Percentiles rank a stretch among this genome's conserved stretches.
These are phyloP conservation scores for Perkinsus marinus DNA, from an alignment of 169 alveolate species.

Conservation along the genomic window DNA sequence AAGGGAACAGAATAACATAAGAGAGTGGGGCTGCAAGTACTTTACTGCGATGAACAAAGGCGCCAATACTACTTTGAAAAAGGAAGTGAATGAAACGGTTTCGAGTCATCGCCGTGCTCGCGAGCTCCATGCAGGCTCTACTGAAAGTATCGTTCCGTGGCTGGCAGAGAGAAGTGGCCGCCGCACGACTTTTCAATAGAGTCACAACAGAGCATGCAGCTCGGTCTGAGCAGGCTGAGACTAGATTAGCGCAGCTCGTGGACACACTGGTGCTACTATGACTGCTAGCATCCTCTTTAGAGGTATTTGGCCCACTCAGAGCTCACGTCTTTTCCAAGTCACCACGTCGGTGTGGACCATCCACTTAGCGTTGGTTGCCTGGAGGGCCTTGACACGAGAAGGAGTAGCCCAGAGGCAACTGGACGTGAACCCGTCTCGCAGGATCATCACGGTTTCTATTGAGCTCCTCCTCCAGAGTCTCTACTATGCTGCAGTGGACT, in stretches of 20 bases:
- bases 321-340: not conserved
- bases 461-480: not conserved
- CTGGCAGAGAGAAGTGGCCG: not conserved
- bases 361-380: not conserved
- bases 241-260: not conserved
- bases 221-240: not conserved
- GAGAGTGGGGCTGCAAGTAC: not conserved
- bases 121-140: not conserved
- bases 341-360: not conserved
- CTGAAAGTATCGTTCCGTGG: not conserved
- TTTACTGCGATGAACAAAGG: not conserved
- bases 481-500: not conserved
- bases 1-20: not conserved
- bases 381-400: not conserved
- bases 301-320: not conserved
- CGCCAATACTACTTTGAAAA: not conserved
- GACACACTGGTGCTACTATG: not conserved
- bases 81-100: not conserved
- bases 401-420: not conserved
- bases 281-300: not conserved
- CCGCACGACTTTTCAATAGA: not conserved
- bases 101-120: not conserved
- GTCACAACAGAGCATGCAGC: not conserved
- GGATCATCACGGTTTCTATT: no score
- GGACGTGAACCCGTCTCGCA: not conserved